Percentiles rank a stretch among this genome's conserved stretches.
These are phyloP conservation scores for Aeschynomene evenia DNA, from an alignment of 306 rosid genomes.

Conservation along the genomic window DNA sequence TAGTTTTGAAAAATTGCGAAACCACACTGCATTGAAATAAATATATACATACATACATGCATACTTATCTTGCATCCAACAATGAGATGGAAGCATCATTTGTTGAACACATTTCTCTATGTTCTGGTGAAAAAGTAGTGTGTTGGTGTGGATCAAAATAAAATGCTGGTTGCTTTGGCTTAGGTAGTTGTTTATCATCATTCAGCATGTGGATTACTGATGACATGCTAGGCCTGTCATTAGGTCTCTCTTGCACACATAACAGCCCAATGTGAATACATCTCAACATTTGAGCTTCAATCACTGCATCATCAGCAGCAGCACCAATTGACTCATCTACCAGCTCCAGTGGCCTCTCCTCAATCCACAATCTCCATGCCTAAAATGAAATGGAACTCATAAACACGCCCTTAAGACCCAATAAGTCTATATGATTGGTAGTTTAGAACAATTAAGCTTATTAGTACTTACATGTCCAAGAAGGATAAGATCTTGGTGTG, in stretches of 20 bases:
- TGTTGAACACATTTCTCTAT: not conserved
- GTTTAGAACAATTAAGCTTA: no score
- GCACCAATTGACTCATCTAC: conserved; percentile 5
- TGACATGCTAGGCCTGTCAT: conserved; percentile 37
- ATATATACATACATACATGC: no score
- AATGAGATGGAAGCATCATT: not conserved
- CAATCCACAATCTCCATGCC: conserved; percentile 39
- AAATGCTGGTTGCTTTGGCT: conserved; percentile 26
- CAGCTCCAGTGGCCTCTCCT: conserved; percentile 14
- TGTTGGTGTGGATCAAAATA: conserved; percentile 27
- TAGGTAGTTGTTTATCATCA: conserved; percentile 24
- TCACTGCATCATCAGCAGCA: not conserved
- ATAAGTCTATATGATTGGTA: no score
- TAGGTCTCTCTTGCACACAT: conserved; percentile 31
- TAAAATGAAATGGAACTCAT: no score
- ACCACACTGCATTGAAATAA: no score
- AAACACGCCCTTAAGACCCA: no score
- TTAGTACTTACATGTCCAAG: conserved; percentile 41
- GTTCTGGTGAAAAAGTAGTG: not conserved
- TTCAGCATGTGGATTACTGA: conserved; percentile 31
- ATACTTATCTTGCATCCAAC: not conserved
- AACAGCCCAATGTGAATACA: conserved; percentile 27
- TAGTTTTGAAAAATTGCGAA: no score
- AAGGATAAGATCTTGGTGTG: conserved; percentile 33
- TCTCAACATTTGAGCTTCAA: not conserved